Percentiles rank a stretch among this genome's conserved stretches.
These are phyloP conservation scores for Alternaria tenuissima DNA, from an alignment of 2,329 filamentous ascomycete genomes.

Conservation along the genomic window DNA sequence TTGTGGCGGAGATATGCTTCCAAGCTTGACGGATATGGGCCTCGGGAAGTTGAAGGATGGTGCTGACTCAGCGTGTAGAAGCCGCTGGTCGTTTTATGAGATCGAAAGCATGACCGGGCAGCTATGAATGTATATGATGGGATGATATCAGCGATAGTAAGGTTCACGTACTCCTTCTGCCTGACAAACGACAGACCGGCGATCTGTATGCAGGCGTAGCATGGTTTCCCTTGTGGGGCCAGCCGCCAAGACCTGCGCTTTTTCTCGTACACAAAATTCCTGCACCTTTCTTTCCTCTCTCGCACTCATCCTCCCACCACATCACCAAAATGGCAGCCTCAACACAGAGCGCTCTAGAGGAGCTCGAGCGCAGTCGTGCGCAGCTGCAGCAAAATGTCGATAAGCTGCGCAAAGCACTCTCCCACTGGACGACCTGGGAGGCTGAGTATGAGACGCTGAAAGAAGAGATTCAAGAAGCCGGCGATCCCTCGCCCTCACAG, in stretches of 20 bases:
- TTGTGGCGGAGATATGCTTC: conserved; percentile 12
- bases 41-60: not conserved
- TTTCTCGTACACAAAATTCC: conserved; percentile 19
- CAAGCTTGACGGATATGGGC: not conserved
- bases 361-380: conserved; percentile 77
- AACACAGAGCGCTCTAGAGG: conserved; percentile 63
- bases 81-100: not conserved
- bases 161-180: not conserved
- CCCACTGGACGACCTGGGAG: conserved; percentile 91
- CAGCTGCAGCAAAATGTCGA: conserved; percentile 78
- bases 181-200: not conserved
- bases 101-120: not conserved
- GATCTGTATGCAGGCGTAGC: conserved; percentile 9
- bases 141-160: not conserved
- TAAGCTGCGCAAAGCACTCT: conserved; percentile 77
- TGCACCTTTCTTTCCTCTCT: not conserved
- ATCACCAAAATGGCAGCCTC: conserved; percentile 34
- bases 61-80: conserved; percentile 26
- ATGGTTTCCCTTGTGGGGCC: conserved; percentile 25
- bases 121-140: not conserved
- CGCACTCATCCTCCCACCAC: conserved; percentile 5
- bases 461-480: conserved; percentile 72
- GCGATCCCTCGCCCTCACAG: conserved; percentile 34
- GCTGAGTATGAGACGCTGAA: conserved; percentile 90
- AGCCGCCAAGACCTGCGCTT: conserved; percentile 28